phyloP scores from a whole-genome alignment of 2,329 filamentous ascomycete genomes.

The Verticillium nonalfalfae region DNA sequence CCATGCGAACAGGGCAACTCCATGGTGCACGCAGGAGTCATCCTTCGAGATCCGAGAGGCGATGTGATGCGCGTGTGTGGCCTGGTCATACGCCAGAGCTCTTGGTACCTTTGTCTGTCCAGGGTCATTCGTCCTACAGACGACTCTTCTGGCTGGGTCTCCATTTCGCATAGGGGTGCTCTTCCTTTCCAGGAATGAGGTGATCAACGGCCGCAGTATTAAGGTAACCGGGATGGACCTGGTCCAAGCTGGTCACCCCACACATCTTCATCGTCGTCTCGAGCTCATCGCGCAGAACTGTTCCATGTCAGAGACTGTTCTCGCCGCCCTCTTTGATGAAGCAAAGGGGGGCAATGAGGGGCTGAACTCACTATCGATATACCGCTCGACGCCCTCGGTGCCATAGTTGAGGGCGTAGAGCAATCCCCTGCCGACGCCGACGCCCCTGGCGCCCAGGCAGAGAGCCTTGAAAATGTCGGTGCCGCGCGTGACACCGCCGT shows the following conservation, averaged over 20 bases:
- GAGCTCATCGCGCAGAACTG: slow-evolving; percentile 52
- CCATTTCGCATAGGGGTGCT: slow-evolving; percentile 39
- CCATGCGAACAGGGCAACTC: neutral
- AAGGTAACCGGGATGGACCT: slow-evolving; percentile 55
- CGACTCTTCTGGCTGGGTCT: slow-evolving; percentile 19
- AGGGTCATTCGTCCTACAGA: slow-evolving; percentile 12
- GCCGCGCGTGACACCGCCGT: slow-evolving; percentile 59
- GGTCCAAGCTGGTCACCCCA: slow-evolving; percentile 53
- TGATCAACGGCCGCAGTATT: slow-evolving; percentile 47
- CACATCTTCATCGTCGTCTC: slow-evolving; percentile 61
- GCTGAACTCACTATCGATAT: slow-evolving; percentile 39
- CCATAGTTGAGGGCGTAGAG: slow-evolving; percentile 57
- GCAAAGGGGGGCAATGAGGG: neutral
- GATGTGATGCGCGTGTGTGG: neutral
- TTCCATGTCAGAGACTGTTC: neutral
- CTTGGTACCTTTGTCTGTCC: too few species aligned
- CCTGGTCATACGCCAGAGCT: neutral
- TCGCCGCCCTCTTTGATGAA: slow-evolving; percentile 4
- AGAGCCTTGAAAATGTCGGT: slow-evolving; percentile 63
- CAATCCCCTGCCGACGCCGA: slow-evolving; percentile 56
- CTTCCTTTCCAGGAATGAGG: slow-evolving; percentile 31
- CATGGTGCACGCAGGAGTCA: neutral
- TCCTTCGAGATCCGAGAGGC: too few species aligned
- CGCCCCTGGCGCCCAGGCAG: slow-evolving; percentile 57
- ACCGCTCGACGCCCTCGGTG: slow-evolving; percentile 46